Evolutionary conservation across 176 grass and related monocot species (phyloP).

Genomic region (Triticum timopheevii): DNA sequence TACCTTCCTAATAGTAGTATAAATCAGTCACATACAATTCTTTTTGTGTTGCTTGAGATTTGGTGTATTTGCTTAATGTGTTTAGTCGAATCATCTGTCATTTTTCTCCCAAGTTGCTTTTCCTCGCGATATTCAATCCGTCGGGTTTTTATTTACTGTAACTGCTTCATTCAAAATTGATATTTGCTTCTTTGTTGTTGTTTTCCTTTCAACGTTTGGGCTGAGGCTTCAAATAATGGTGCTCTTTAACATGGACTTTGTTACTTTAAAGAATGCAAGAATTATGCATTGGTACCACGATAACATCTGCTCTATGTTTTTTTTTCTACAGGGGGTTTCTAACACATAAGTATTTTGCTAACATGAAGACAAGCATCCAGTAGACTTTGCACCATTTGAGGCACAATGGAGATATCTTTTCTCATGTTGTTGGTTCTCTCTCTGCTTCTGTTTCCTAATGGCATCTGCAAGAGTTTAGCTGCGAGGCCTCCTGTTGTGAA

Average conservation of each 20-base stretch:
- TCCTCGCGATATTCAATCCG: neutral
- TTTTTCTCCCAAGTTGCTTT: neutral
- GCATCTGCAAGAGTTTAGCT: constrained; percentile 33
- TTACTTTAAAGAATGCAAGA: neutral
- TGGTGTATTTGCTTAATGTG: neutral
- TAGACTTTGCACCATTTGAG: constrained; percentile 22
- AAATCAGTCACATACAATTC: neutral
- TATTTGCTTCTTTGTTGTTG: neutral
- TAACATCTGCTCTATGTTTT: neutral
- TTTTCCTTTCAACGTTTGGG: neutral
- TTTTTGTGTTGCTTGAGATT: neutral
- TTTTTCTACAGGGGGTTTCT: neutral
- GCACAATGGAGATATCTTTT: constrained; percentile 55
- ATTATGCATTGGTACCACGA: neutral
- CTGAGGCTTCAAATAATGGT: neutral
- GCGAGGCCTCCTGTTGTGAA: constrained; percentile 61
- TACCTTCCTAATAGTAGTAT: neutral
- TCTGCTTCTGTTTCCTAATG: constrained; percentile 40
- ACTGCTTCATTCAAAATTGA: neutral
- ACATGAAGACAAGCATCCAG: constrained; percentile 4
- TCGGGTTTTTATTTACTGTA: neutral
- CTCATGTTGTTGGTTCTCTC: constrained; percentile 37
- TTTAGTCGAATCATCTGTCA: neutral
- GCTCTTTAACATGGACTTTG: neutral
- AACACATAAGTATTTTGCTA: constrained; percentile 13